Percentiles rank a stretch among this genome's conserved stretches.
Evolutionary conservation across 176 grass and related monocot species (phyloP).

Genomic region (Triticum monococcum): DNA sequence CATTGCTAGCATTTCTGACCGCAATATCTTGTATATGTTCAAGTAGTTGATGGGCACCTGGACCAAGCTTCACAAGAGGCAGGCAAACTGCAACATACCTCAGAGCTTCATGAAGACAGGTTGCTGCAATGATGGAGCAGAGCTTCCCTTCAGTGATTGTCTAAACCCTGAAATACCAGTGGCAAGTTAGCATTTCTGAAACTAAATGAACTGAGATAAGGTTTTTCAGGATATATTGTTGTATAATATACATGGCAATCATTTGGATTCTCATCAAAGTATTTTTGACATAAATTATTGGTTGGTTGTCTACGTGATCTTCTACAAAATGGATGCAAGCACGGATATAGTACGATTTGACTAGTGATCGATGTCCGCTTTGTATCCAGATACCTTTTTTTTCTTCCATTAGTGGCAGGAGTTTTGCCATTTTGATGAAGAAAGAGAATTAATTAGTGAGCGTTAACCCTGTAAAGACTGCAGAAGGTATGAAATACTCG

Average conservation of each 20-base stretch:
- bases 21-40: background rate
- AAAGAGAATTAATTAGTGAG: background rate
- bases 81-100: background rate
- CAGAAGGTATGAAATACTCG: background rate
- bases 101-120: constrained; percentile 7
- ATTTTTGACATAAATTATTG: background rate
- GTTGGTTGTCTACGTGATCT: background rate
- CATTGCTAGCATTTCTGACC: background rate
- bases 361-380: background rate
- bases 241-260: background rate
- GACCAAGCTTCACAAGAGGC: constrained; percentile 7
- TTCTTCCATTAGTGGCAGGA: background rate
- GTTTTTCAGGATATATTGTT: background rate
- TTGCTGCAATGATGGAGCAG: background rate
- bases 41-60: constrained; percentile 5
- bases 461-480: background rate
- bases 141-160: background rate
- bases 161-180: background rate
- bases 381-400: background rate
- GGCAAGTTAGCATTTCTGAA: background rate
- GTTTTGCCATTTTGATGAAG: background rate
- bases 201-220: background rate
- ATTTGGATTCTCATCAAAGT: background rate
- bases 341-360: background rate
- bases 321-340: background rate